Percentiles rank a stretch among this genome's conserved stretches.
phyloP scores from a whole-genome alignment of 225 moss, liverwort and hornwort genomes.

The Bryum argenteum region DNA sequence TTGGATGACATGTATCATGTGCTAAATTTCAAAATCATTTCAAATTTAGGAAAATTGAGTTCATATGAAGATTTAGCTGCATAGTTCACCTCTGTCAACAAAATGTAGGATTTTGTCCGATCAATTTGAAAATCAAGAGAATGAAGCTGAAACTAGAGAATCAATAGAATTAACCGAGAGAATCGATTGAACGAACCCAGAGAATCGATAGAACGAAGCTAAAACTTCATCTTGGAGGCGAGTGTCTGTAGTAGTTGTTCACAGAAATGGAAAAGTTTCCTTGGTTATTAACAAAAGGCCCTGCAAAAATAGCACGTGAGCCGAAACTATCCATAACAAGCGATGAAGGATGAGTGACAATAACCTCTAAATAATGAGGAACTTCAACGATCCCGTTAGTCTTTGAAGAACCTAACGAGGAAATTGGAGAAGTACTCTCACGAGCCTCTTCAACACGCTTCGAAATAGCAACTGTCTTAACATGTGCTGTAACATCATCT shows the following conservation, averaged over 20 bases:
- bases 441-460: not conserved
- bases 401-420: not conserved
- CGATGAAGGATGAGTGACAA: not conserved
- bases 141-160: no score
- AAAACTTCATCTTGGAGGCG: not conserved
- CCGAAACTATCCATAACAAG: not conserved
- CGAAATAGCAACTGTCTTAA: not conserved
- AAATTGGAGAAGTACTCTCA: not conserved
- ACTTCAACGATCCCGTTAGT: not conserved
- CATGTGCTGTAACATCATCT: not conserved
- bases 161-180: no score
- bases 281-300: not conserved
- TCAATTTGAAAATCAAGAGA: no score
- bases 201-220: no score
- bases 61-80: not conserved
- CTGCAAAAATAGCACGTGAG: not conserved
- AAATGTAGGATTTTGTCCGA: no score
- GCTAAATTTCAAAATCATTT: not conserved
- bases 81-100: no score
- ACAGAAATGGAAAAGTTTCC: not conserved
- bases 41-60: not conserved
- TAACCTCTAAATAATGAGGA: not conserved
- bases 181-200: no score
- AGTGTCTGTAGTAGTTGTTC: not conserved
- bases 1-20: not conserved